These are phyloP conservation scores for Daldinia decipiens DNA, from an alignment of 495 filamentous ascomycete genomes.

Conservation along the genomic window DNA sequence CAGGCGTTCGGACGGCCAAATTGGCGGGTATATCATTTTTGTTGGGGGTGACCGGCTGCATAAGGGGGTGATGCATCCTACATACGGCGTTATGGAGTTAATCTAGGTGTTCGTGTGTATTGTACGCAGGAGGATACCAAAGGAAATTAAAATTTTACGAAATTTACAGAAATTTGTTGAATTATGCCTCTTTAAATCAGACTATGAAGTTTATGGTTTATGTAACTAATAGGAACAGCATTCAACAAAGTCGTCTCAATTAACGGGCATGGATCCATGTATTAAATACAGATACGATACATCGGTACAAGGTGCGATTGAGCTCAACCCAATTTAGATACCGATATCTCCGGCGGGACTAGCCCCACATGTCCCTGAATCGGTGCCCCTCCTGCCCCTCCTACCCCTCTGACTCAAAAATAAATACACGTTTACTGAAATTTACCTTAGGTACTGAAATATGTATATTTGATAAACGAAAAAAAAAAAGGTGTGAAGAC, in stretches of 20 bases:
- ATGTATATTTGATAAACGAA: constrained; percentile 1
- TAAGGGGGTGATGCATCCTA: constrained; percentile 20
- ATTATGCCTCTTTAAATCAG: not conserved
- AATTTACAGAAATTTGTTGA: not conserved
- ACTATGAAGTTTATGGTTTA: not conserved
- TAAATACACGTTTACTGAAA: constrained; percentile 24
- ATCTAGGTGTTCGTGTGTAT: not conserved
- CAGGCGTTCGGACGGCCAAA: constrained; percentile 29
- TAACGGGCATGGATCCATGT: too few species aligned
- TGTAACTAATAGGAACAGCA: not conserved
- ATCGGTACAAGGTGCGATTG: not conserved
- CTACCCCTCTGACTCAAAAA: constrained; percentile 45
- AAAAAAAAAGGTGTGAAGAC: constrained; percentile 11
- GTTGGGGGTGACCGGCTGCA: constrained; percentile 30
- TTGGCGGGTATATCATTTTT: constrained; percentile 32
- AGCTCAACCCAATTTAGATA: constrained; percentile 3
- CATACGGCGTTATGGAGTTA: constrained; percentile 17
- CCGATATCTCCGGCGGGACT: constrained; percentile 40
- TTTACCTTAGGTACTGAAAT: constrained; percentile 26
- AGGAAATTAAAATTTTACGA: not conserved
- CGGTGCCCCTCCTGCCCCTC: constrained; percentile 42
- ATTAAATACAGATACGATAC: not conserved
- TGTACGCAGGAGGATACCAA: not conserved
- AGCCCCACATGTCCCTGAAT: constrained; percentile 29
- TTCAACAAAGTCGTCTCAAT: not conserved